These are phyloP conservation scores for Pythium oligandrum DNA, from an alignment of 352 stramenopile species.

Conservation along the genomic window DNA sequence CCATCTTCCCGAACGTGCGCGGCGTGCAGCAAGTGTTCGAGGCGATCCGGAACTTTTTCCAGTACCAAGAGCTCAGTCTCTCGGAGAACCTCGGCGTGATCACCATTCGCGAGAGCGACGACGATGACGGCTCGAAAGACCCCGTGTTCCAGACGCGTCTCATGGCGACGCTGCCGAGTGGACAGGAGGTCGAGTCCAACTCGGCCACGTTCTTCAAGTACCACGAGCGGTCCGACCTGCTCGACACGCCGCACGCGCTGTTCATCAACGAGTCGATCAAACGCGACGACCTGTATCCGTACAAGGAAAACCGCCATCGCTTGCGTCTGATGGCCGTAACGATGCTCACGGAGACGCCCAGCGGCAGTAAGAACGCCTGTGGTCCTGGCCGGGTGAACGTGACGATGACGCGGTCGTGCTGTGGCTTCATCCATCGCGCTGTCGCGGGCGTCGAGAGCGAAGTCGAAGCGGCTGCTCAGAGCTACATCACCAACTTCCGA, in stretches of 20 bases:
- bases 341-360: slow-evolving; percentile 6
- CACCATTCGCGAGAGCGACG: slow-evolving; percentile 11
- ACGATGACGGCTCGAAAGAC: not conserved
- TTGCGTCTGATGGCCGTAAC: not conserved
- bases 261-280: slow-evolving; percentile 9
- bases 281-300: slow-evolving; percentile 12
- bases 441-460: too few relatives aligned
- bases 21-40: slow-evolving; percentile 12
- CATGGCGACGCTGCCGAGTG: not conserved
- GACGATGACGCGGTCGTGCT: not conserved
- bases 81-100: slow-evolving; percentile 15
- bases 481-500: not conserved
- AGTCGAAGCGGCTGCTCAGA: too few relatives aligned
- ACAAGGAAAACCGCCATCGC: slow-evolving; percentile 1
- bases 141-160: slow-evolving; percentile 2
- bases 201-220: slow-evolving; percentile 12
- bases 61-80: slow-evolving; percentile 9
- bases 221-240: not conserved
- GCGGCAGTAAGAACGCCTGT: not conserved
- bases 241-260: slow-evolving; percentile 1
- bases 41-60: slow-evolving; percentile 5
- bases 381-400: too few relatives aligned
- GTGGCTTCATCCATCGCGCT: not conserved
- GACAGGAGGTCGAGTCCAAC: slow-evolving; percentile 10
- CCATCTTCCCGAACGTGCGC: slow-evolving; percentile 6